Base-by-base conservation (phyloP, 306 rosid genomes). In the Cucurbita maxima region DNA sequence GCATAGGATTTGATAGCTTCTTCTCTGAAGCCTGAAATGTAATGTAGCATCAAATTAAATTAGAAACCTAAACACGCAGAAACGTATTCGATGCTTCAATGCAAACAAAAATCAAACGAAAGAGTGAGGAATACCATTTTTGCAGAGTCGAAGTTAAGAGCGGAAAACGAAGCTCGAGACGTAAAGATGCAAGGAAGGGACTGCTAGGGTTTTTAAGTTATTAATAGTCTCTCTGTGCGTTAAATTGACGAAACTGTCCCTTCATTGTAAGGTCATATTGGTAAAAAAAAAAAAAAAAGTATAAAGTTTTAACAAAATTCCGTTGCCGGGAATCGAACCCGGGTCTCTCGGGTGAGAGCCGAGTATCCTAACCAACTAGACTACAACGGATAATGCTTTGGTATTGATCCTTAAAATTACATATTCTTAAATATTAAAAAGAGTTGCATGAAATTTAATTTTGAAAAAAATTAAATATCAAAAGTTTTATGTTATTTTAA, bases 301-400 rank as follows among this genome's bases (percentile, higher is more conserved):
- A 59, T 2, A 14, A 14, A 8, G 79, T 80, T 82, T 73, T 45
- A 81, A 73, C 76, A 20, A 57, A 3, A 30, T 86, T 86, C 88
- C 81, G 67, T 77, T 84, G 93, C 88, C 85, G 90, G 88, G 87
- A 86, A 84, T 88, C 83, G 87, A 86, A 84, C 88, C 93, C 93
- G 80, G 90, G 88, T 86, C 93, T 86, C 86, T 30, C 34, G 34
- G 83, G 86, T 82, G 82, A 81, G 84, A 82, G 76, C 80, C 81
- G 79, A 84, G 73, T 81, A 73, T 77, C 83, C 85, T 81, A 50
- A 81, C 91, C 86, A 72, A 47, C 86, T 79, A 84, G 83, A 84
- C 88, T 84, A 77, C 87, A 82, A 84, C 80, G 85, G 88, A 84
- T 16, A 3, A 5, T 19, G 10, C 6, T 7, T 38, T 1, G 0